A percentile compares a stretch with the other conserved stretches of the same genome.
Evolutionary conservation across 2,329 filamentous ascomycete genomes (phyloP).

Genomic region (Exophiala phaeomuriformis): DNA sequence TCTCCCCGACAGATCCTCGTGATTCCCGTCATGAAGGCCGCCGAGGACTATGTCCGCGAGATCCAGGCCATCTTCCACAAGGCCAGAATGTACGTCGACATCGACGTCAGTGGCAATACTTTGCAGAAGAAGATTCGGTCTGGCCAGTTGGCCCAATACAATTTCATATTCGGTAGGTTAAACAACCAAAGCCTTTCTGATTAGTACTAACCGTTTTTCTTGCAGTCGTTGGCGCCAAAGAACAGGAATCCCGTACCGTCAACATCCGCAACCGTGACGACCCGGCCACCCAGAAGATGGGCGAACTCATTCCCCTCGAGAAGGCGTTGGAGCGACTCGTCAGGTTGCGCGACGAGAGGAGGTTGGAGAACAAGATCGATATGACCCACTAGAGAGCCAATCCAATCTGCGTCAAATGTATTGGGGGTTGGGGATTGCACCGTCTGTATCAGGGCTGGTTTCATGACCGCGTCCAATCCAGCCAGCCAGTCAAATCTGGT

Average conservation of each 20-base stretch:
- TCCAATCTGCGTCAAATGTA: too few species aligned
- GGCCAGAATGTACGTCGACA: constrained; percentile 43
- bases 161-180: constrained; percentile 45
- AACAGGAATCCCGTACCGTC: constrained; percentile 52
- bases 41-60: constrained; percentile 45
- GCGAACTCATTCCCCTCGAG: constrained; percentile 54
- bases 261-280: constrained; percentile 61
- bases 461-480: neutral
- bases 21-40: constrained; percentile 44
- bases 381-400: constrained; percentile 15
- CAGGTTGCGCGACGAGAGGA: constrained; percentile 40
- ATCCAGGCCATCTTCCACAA: constrained; percentile 39
- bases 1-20: constrained; percentile 46
- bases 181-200: neutral
- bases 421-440: too few species aligned
- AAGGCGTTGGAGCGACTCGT: constrained; percentile 50
- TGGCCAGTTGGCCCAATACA: constrained; percentile 44
- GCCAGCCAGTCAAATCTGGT: too few species aligned
- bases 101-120: constrained; percentile 45
- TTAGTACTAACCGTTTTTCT: constrained; percentile 1
- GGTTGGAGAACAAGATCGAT: constrained; percentile 35
- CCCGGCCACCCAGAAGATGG: constrained; percentile 54
- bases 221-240: constrained; percentile 55
- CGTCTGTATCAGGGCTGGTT: neutral
- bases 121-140: constrained; percentile 47